Percentiles rank a stretch among this genome's conserved stretches.
Conservation (phyloP, 257 asterid species). For the Coffea canephora region DNA sequence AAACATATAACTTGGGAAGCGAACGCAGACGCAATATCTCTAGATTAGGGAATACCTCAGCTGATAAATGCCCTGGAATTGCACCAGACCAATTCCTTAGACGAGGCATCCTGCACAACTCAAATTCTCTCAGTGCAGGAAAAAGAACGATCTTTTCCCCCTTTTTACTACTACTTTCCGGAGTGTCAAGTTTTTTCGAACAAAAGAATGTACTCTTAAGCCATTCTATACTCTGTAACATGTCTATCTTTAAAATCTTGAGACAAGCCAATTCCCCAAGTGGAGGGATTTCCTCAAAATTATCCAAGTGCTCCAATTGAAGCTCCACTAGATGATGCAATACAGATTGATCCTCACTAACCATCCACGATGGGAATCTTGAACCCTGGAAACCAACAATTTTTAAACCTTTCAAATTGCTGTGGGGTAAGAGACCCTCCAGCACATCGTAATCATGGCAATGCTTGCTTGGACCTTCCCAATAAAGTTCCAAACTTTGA, state of each 20-base stretch:
- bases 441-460: neutral
- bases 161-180: neutral
- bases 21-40: neutral
- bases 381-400: slow-evolving; percentile 3
- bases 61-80: neutral
- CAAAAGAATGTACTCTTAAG: slow-evolving; percentile 23
- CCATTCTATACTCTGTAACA: neutral
- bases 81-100: neutral
- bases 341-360: neutral
- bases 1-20: neutral
- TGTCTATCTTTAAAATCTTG: neutral
- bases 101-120: neutral
- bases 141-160: neutral
- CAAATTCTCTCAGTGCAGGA: neutral
- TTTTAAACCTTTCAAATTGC: slow-evolving; percentile 16
- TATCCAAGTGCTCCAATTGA: slow-evolving; percentile 2
- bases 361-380: slow-evolving; percentile 29
- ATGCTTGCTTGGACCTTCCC: neutral
- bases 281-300: slow-evolving; percentile 15
- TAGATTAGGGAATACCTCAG: neutral
- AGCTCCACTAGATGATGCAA: neutral
- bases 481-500: slow-evolving; percentile 8
- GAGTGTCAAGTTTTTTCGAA: neutral
- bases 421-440: slow-evolving; percentile 26
- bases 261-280: slow-evolving; percentile 23